Base-by-base conservation (phyloP, 371 early-diverging fungal genomes). In the Nosema granulosis region DNA sequence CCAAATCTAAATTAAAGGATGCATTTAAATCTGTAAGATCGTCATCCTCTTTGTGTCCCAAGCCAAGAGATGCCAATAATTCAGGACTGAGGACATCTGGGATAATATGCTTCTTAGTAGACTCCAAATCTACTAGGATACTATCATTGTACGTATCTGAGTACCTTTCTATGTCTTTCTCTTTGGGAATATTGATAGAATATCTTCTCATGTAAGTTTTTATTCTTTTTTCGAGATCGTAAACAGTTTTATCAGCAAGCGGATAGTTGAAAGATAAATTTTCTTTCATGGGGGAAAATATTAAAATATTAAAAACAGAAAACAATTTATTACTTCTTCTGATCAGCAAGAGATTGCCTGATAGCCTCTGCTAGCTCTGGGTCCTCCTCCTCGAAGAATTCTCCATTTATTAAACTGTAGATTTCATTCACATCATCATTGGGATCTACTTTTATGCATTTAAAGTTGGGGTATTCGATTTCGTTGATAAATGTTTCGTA, bases 401-500 rank as follows among this genome's bases (percentile, higher is more conserved):
- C 38, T 22, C 43, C 70, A 29, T 1, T 3, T 32, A 82, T 6
- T 66, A 75, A 62, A 3, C 28, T n/a, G 0, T 32, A 16, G 18
- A 71, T 76, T 4, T 57, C 38, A 38, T 37, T 34, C 20, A 22
- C 43, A 52, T 82, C 73, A 31, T 75, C 75, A 9, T 72, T 63
- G 0, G 62, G 49, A 2, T 29, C 20, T 35, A 82, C 51, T 6
- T 13, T 16, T 26, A 80, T 43, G 13, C 51, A 31, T 1, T 67
- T 58, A 34, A 75, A 78, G 57, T 68, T 67, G 38, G 38, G 57
- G 32, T 57, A 38, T 0, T 76, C 72, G 13, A 76, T 62, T 37
- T 73, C 59, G 24, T 43, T 32, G 12, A 13, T 11, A 20, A 71
- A 43, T 20, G 12, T 18, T 52, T 90, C 82, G n/a, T 90, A 90